A percentile compares a stretch with the other conserved stretches of the same genome.
Conservation (phyloP, 208 protist species). For the Crithidia sp. region DNA sequence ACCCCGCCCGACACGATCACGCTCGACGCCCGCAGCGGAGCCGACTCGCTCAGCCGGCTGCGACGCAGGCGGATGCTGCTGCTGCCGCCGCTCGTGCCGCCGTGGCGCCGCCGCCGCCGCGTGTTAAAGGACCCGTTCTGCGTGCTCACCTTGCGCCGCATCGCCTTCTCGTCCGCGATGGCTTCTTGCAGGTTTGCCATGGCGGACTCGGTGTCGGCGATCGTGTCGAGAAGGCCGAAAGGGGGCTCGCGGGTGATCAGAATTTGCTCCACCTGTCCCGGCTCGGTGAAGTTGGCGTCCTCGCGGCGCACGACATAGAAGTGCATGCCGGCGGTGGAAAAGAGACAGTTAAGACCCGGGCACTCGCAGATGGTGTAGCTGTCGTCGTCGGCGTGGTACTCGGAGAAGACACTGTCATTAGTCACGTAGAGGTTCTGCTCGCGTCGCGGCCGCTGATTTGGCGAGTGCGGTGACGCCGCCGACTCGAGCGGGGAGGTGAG, state of each 20-base stretch:
- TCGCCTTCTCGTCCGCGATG: constrained; percentile 70
- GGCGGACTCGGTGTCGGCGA: constrained; percentile 59
- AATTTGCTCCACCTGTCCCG: constrained; percentile 56
- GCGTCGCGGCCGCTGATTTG: neutral
- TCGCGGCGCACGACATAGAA: constrained; percentile 49
- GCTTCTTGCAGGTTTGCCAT: constrained; percentile 75
- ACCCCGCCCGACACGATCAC: constrained; percentile 3
- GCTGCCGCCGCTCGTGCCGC: neutral
- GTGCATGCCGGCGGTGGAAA: constrained; percentile 53
- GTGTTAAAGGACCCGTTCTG: neutral
- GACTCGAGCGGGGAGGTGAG: neutral
- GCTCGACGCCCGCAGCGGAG: constrained; percentile 13
- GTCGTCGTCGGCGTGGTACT: constrained; percentile 27
- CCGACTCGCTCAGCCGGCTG: neutral
- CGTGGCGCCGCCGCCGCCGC: constrained; percentile 9
- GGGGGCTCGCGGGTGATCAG: constrained; percentile 72
- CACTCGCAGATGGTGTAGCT: constrained; percentile 52
- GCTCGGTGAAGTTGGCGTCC: constrained; percentile 62
- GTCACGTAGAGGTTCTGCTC: constrained; percentile 5
- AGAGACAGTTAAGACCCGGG: constrained; percentile 64
- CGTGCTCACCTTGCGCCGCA: constrained; percentile 30
- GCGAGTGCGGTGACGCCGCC: neutral
- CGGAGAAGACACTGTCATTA: constrained; percentile 14
- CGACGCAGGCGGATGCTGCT: neutral
- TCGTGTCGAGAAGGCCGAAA: constrained; percentile 52